Percentiles rank a stretch among this genome's conserved stretches.
These are phyloP conservation scores for Casuarina equisetifolia DNA, from an alignment of 306 rosid species.

Conservation along the genomic window DNA sequence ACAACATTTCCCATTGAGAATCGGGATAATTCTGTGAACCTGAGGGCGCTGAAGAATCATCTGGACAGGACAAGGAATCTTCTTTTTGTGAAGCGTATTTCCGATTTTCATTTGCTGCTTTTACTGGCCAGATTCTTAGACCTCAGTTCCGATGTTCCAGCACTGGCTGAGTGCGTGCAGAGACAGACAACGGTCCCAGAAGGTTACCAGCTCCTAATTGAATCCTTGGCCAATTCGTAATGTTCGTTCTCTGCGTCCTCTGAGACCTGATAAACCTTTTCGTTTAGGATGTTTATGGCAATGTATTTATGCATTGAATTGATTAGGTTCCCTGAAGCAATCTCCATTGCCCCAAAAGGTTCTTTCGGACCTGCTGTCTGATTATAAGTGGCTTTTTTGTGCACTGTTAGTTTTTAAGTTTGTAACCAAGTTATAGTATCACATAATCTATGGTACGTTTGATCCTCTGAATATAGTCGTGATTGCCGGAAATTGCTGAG, in stretches of 20 bases:
- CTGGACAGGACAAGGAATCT: constrained; percentile 69
- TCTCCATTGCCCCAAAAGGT: constrained; percentile 29
- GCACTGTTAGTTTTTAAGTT: constrained; percentile 26
- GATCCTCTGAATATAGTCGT: background rate
- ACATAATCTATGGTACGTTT: constrained; percentile 16
- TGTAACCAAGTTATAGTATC: constrained; percentile 25
- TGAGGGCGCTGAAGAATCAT: constrained; percentile 78
- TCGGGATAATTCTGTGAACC: constrained; percentile 45
- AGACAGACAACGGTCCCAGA: constrained; percentile 70
- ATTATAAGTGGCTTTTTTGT: constrained; percentile 18
- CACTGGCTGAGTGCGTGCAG: constrained; percentile 79
- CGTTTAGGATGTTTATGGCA: constrained; percentile 23
- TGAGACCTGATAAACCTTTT: background rate
- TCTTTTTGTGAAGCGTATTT: constrained; percentile 77
- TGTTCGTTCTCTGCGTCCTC: constrained; percentile 25
- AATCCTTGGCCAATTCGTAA: constrained; percentile 80
- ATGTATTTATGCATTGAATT: constrained; percentile 23
- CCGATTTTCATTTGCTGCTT: constrained; percentile 91
- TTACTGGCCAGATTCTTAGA: constrained; percentile 67
- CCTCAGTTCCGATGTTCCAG: constrained; percentile 73
- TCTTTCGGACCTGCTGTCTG: constrained; percentile 11
- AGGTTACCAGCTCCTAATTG: constrained; percentile 88
- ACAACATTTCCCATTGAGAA: constrained; percentile 81
- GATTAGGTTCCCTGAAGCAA: constrained; percentile 27
- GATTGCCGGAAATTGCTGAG: constrained; percentile 8